Evolutionary conservation across 257 asterid species (phyloP), one percentile per base, ranked within the genome.

Genomic region (Ballota nigra): DNA sequence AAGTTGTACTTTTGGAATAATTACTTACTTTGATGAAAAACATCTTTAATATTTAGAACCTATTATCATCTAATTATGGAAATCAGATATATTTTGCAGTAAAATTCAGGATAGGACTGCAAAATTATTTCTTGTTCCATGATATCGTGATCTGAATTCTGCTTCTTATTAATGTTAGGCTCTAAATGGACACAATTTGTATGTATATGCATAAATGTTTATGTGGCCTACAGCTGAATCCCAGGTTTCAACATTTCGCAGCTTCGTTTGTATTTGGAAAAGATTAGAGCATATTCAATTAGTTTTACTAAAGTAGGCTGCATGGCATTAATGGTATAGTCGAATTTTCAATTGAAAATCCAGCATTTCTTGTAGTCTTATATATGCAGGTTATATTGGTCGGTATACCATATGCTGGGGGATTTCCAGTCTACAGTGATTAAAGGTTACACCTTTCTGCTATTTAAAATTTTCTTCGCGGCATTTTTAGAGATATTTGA

Each of bases 301-400:
- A 28, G 33, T 77, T 53, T 57, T 59, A 26, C 18, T 6, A n/a
- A 67, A 43, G 43, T 53, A 31, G 10, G 64, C 20, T 7, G 33
- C 26, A 51, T 36, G 69, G 63, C 13, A 53, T 43, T 34, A 69
- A 55, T 26, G 57, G 64, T 53, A 26, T 8, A 22, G 28, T 49
- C 36, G 51, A 6, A 40, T 59, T 59, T 71, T 31, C 20, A 3
- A 12, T 47, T 45, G 28, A 20, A 59, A 38, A 11, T 65, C 63
- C 63, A 49, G 64, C 31, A 73, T 69, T 66, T 69, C 71, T 28
- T 66, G 34, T 57, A 52, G 53, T 43, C 58, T 18, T 13, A n/a
- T 66, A 15, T 34, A 26, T 61, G 75, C 78, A 71, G 69, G 70
- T 61, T 45, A 29, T 73, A 53, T 20, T 34, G 10, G 18, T 23